Percentiles rank a stretch among this genome's conserved stretches.
Evolutionary conservation across 2,329 filamentous ascomycete genomes (phyloP).

Genomic region (Endothia cerciana): DNA sequence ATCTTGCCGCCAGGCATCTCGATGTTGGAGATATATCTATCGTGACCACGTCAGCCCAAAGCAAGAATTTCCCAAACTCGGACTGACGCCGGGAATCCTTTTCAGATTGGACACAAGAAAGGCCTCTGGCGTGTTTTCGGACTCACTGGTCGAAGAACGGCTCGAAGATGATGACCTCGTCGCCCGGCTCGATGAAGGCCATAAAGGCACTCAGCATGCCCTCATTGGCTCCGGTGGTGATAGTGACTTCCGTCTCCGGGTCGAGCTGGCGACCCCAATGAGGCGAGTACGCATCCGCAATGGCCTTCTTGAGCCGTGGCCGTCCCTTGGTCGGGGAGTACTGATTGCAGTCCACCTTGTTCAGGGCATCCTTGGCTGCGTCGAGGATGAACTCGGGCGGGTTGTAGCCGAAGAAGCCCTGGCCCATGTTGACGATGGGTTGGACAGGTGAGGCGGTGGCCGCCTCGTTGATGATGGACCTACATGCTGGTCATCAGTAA

Average conservation of each 20-base stretch:
- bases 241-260: conserved; percentile 89
- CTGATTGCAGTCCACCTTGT: conserved; percentile 96
- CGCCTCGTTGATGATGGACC: conserved; percentile 58
- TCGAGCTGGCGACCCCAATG: conserved; percentile 82
- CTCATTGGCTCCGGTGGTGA: conserved; percentile 91
- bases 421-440: conserved; percentile 59
- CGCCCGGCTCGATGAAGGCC: conserved; percentile 91
- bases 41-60: conserved; percentile 38
- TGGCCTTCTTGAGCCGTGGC: conserved; percentile 87
- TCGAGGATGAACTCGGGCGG: conserved; percentile 88
- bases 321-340: conserved; percentile 96
- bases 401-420: conserved; percentile 88
- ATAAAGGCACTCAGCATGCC: conserved; percentile 97
- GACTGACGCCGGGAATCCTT: neutral
- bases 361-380: conserved; percentile 86
- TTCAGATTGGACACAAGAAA: neutral
- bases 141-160: conserved; percentile 92
- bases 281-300: conserved; percentile 89
- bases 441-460: conserved; percentile 53
- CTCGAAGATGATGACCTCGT: conserved; percentile 98
- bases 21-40: conserved; percentile 88
- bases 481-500: conserved; percentile 31
- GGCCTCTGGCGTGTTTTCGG: conserved; percentile 35
- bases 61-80: conserved; percentile 10
- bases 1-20: conserved; percentile 97